These are phyloP conservation scores for Amyloporia xantha DNA, from an alignment of 768 basidiomycete genomes.

Conservation along the genomic window DNA sequence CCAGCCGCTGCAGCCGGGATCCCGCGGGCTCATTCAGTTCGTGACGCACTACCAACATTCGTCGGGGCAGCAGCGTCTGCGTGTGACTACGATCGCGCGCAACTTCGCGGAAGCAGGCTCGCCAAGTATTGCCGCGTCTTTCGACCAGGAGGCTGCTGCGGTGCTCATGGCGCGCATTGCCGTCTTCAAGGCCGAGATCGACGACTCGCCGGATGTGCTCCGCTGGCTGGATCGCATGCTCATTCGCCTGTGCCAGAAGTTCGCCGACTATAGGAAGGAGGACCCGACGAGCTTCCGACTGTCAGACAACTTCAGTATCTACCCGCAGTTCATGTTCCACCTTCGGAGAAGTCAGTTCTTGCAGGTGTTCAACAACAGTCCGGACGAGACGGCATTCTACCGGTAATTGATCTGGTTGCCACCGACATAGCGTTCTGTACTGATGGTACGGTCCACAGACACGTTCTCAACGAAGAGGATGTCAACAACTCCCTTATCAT, in stretches of 20 bases:
- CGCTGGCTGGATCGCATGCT: conserved; percentile 99
- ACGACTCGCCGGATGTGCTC: conserved; percentile 93
- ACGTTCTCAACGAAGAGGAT: conserved; percentile 93
- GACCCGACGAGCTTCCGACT: conserved; percentile 92
- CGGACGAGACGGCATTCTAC: conserved; percentile 98
- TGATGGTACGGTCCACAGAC: conserved; percentile 59
- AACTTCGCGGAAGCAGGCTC: conserved; percentile 98
- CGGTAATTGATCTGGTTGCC: conserved; percentile 47
- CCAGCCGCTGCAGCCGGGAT: conserved; percentile 82
- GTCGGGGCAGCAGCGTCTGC: conserved; percentile 88
- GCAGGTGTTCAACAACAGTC: conserved; percentile 99
- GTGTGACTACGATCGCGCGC: conserved; percentile 97
- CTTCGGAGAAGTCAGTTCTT: conserved; percentile 94
- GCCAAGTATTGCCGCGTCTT: conserved; percentile 84
- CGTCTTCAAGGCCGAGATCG: conserved; percentile 98
- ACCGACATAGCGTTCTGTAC: too few relatives aligned
- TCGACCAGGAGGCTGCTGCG: conserved; percentile 97
- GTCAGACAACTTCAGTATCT: conserved; percentile 94
- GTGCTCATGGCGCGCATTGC: conserved; percentile 98
- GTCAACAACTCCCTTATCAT: conserved; percentile 99
- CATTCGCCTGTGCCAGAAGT: conserved; percentile 97
- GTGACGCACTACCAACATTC: conserved; percentile 98
- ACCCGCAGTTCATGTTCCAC: conserved; percentile 99
- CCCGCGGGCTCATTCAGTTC: conserved; percentile 94
- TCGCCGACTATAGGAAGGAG: conserved; percentile 97